Evolutionary conservation across 2,329 filamentous ascomycete genomes (phyloP).

Genomic region (Diaporthe nobilis): DNA sequence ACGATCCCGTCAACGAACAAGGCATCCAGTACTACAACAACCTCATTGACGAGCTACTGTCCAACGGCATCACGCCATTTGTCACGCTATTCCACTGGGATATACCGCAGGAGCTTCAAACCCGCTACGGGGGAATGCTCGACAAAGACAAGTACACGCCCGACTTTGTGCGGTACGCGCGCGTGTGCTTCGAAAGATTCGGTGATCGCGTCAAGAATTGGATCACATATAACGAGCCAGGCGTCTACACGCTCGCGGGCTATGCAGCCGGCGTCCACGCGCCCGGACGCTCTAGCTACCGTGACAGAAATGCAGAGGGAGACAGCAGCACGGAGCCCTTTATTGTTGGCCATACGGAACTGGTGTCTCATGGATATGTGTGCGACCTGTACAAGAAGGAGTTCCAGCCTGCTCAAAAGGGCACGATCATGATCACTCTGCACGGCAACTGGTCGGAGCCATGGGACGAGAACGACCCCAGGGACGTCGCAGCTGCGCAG

Average conservation of each 20-base stretch:
- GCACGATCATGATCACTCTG: constrained; percentile 57
- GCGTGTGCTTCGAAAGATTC: constrained; percentile 70
- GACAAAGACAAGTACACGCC: constrained; percentile 74
- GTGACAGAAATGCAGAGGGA: constrained; percentile 50
- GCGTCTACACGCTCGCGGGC: constrained; percentile 52
- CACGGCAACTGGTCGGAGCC: constrained; percentile 59
- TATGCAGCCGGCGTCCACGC: constrained; percentile 54
- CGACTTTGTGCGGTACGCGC: constrained; percentile 71
- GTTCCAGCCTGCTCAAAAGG: constrained; percentile 54
- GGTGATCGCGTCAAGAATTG: constrained; percentile 72
- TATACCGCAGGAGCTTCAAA: constrained; percentile 69
- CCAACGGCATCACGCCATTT: constrained; percentile 71
- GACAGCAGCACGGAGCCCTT: constrained; percentile 54
- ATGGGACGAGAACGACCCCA: constrained; percentile 53
- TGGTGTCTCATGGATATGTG: constrained; percentile 55
- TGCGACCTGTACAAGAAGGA: constrained; percentile 56
- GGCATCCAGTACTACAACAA: constrained; percentile 72
- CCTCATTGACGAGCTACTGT: constrained; percentile 71
- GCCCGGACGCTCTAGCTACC: constrained; percentile 49
- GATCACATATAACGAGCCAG: constrained; percentile 60
- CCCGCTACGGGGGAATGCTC: constrained; percentile 72
- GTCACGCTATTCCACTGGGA: constrained; percentile 78
- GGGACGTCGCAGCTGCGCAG: constrained; percentile 55
- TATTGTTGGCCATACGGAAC: constrained; percentile 56
- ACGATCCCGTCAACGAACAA: constrained; percentile 73